Evolutionary conservation across 805 yeast genomes (phyloP), one percentile per base, ranked within the genome.

Genomic region (Wickerhamiella sorbophila): DNA sequence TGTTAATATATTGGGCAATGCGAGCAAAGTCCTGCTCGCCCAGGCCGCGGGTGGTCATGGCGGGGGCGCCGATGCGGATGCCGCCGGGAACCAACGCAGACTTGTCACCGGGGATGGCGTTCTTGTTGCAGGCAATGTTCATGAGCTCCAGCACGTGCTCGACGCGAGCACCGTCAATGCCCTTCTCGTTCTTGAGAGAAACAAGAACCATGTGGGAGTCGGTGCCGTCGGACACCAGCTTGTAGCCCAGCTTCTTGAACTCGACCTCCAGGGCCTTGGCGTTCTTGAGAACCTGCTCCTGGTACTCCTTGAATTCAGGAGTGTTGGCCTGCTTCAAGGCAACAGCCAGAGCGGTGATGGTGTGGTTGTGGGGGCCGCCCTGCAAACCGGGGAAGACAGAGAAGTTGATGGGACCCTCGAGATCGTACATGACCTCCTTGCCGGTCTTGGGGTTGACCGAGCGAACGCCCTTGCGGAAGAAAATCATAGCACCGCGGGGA

Each of bases 281-380:
- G 59, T 88, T 88, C 52, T 73, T 70, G 42, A 88, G 74, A 22
- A 88, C 94, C 52, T 75, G 73, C 58, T 74, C 65, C 67, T 88
- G 97, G 69, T 88, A 88, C 55, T 75, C 71, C 61, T 74, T 79
- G 69, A 78, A 88, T 62, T 84, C 95, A 31, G 94, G 94, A 37
- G 88, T 71, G 40, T 74, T 69, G 44, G 95, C 87, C 70, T 88
- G 97, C 60, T 84, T 84, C 57, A 88, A 73, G 31, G 97, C 97
- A 44, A 86, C 88, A 26, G 97, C 94, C 54, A 88, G 71, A 17
- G 97, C 97, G 49, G 95, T 77, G 58, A 88, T 88, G 54, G 97
- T 88, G 66, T 88, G 96, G 70, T 88, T 88, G 66, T 88, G 97
- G 52, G 98, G 98, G 59, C 98, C 98, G 70, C 98, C 98, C 71